Conservation (phyloP, 2,329 filamentous ascomycete genomes). For the Trichophaea hybrida region DNA sequence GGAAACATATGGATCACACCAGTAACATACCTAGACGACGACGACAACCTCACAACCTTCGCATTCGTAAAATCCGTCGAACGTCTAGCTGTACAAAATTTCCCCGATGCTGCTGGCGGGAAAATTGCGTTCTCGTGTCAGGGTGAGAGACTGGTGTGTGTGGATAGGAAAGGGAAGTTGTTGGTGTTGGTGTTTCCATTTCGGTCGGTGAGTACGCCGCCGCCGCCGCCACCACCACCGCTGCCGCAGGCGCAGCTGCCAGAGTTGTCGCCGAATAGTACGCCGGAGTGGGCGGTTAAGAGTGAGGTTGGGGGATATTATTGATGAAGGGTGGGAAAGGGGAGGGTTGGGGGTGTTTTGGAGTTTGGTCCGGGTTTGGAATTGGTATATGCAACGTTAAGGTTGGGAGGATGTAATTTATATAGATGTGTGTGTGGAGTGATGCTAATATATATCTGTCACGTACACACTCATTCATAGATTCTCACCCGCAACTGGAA, state of each 20-base stretch:
- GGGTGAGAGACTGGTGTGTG: conserved; percentile 18
- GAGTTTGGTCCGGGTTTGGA: not conserved
- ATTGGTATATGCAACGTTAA: no score
- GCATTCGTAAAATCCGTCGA: conserved; percentile 1
- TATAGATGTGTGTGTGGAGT: no score
- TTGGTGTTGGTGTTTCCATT: conserved; percentile 7
- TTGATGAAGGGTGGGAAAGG: not conserved
- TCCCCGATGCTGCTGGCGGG: conserved; percentile 8
- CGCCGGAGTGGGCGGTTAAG: not conserved
- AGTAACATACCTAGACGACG: conserved; percentile 16
- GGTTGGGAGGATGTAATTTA: no score
- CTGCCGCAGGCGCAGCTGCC: not conserved
- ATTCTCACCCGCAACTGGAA: no score
- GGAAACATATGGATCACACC: conserved; percentile 20
- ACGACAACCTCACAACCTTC: conserved; percentile 20
- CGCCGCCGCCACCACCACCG: not conserved
- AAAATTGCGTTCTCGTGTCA: conserved; percentile 19
- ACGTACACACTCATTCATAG: no score
- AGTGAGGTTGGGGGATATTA: not conserved
- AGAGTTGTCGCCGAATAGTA: not conserved
- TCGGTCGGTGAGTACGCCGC: not conserved
- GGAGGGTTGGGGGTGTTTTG: not conserved
- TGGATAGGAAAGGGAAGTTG: conserved; percentile 23
- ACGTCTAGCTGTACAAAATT: not conserved
- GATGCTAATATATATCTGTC: no score